Conservation (phyloP, 345 rosid genomes). For the Salix brachista region DNA sequence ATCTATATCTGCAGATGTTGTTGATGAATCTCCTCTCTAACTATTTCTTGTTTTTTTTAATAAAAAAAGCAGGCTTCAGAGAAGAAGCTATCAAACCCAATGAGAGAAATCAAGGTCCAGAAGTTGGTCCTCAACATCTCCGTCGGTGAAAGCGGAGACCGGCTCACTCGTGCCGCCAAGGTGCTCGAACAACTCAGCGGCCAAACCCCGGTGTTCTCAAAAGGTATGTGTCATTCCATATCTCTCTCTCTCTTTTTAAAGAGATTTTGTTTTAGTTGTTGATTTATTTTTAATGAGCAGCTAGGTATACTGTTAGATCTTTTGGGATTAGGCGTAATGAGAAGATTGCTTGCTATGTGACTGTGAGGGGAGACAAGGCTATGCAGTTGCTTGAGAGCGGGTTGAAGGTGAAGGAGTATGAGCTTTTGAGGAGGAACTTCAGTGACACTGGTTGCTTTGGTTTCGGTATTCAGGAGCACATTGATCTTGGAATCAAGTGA, state of each 20-base stretch:
- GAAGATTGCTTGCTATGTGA: constrained; percentile 94
- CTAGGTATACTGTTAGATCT: constrained; percentile 95
- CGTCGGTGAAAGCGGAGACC: constrained; percentile 89
- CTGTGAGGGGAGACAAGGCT: constrained; percentile 96
- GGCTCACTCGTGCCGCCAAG: constrained; percentile 88
- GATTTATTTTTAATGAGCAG: constrained; percentile 28
- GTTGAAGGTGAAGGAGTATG: constrained; percentile 92
- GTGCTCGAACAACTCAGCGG: constrained; percentile 89
- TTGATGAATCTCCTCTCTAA: background rate
- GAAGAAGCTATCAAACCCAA: constrained; percentile 78
- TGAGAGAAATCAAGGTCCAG: constrained; percentile 93
- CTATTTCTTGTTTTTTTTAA: background rate
- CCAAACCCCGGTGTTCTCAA: constrained; percentile 82
- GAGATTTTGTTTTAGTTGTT: no score
- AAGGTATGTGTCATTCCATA: constrained; percentile 34
- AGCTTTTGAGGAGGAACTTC: constrained; percentile 84
- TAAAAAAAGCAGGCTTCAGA: constrained; percentile 54
- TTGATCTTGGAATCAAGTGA: constrained; percentile 95
- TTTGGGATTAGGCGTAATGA: constrained; percentile 96
- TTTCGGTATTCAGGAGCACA: constrained; percentile 96
- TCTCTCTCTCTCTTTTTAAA: background rate
- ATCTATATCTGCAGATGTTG: no score
- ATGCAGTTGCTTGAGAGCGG: constrained; percentile 98
- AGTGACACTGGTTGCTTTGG: constrained; percentile 98
- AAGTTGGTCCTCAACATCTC: constrained; percentile 82